Base-by-base conservation (phyloP, 192 early-diverging fungal genomes). In the Umbelopsis vinacea region DNA sequence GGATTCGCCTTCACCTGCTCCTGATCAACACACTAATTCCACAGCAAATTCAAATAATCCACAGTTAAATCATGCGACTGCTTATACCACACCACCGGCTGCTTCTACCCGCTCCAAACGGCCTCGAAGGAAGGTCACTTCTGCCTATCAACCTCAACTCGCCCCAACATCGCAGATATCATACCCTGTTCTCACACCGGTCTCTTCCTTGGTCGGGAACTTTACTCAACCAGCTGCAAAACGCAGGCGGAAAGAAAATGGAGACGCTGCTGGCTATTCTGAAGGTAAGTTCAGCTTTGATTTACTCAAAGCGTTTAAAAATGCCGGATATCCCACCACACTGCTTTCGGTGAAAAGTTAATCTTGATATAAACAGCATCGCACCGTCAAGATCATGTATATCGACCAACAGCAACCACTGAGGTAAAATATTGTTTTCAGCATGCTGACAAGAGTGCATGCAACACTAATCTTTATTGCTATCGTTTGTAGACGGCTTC, bases 1-100 rank as follows among this genome's bases (percentile, higher is more conserved):
- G 12, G 81, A 83, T 73, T 67, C 81, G 19, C 78, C 81, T 11
- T 69, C 75, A 8, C 72, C 75, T 4, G 24, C 69, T 19, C 66
- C 43, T 38, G n/a, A 23, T 46, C 46, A 69, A 45, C 50, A 21
- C 17, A 17, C 26, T 8, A 63, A 35, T 63, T 37, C 26, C 17
- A 35, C 29, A 11, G 38, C 57, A 17, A 63, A 29, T 19, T 37
- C 29, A 19, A 35, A 63, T 33, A 26, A 17, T 37, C 57, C 23
- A 35, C 57, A 63, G 57, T 26, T 37, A 37, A 63, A 63, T 35
- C 57, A 63, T 63, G 57, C 26, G 10, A 19, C 26, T 3, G 29
- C 57, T 3, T 74, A 68, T 43, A 43, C 68, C 24, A 60, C 55
- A 53, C 69, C 75, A 11, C 75, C 75, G 23, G 69, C 75, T 53